Evolutionary conservation across 1,139 yeast species (phyloP).

Genomic region (Sugiyamaella sp.): DNA sequence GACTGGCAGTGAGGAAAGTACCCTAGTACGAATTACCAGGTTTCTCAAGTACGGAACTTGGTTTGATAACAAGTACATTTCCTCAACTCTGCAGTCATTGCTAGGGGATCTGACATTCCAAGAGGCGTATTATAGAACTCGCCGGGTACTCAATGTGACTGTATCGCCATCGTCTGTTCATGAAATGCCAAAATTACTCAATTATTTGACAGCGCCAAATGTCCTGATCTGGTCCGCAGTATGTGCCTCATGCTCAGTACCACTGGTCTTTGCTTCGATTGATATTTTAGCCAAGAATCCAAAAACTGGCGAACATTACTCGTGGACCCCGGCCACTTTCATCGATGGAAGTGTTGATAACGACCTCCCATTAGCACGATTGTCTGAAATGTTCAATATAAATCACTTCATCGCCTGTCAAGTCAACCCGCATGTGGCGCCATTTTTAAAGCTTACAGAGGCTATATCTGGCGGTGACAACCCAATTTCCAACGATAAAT

Average conservation of each 20-base stretch:
- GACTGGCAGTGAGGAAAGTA: conserved; percentile 51
- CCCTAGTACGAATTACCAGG: conserved; percentile 58
- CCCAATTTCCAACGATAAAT: conserved; percentile 5
- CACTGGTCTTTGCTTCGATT: conserved; percentile 86
- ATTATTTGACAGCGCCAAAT: conserved; percentile 93
- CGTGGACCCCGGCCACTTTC: conserved; percentile 86
- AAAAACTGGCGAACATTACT: conserved; percentile 61
- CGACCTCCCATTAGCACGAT: conserved; percentile 85
- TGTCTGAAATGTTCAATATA: conserved; percentile 94
- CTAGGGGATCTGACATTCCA: conserved; percentile 94
- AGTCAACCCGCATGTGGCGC: conserved; percentile 95
- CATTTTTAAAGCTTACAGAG: conserved; percentile 56
- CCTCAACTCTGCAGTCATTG: conserved; percentile 71
- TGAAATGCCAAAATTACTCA: conserved; percentile 58
- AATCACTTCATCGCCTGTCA: conserved; percentile 97
- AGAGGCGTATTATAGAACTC: conserved; percentile 87
- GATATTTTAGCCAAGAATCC: conserved; percentile 83
- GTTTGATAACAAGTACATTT: conserved; percentile 75
- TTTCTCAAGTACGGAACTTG: conserved; percentile 82
- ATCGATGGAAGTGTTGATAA: conserved; percentile 97
- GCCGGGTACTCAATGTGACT: conserved; percentile 80
- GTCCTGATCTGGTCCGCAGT: conserved; percentile 94
- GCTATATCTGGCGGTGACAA: conserved; percentile 29
- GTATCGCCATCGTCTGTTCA: conserved; percentile 72
- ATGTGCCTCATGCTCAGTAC: conserved; percentile 94